Evolutionary conservation across 352 stramenopile species (phyloP).

Genomic region (Pythium grandisporangium): DNA sequence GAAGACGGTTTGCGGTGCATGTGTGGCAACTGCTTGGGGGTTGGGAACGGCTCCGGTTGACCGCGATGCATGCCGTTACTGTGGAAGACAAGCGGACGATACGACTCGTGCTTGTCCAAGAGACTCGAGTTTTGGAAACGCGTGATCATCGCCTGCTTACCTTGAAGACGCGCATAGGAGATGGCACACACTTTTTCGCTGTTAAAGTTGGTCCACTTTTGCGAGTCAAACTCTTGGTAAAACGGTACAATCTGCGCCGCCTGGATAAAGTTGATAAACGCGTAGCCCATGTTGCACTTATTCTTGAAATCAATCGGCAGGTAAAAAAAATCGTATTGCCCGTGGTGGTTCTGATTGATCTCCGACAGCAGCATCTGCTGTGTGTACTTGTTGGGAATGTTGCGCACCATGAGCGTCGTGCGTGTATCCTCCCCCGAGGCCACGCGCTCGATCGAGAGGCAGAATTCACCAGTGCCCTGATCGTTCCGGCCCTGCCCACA

Average conservation of each 20-base stretch:
- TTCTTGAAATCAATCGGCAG: conserved; percentile 99
- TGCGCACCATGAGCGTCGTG: conserved; percentile 99
- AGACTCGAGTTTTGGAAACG: conserved; percentile 98
- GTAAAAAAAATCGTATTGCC: conserved; percentile 99
- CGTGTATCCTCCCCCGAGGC: conserved; percentile 86
- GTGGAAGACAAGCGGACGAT: conserved; percentile 88
- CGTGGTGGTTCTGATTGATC: conserved; percentile 91
- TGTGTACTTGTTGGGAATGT: conserved; percentile 99
- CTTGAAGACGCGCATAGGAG: conserved; percentile 96
- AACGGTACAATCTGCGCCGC: conserved; percentile 62
- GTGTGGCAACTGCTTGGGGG: conserved; percentile 36
- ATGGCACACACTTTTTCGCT: conserved; percentile 99
- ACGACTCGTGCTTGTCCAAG: conserved; percentile 90
- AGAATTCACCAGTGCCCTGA: conserved; percentile 65
- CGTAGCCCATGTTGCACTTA: conserved; percentile 99
- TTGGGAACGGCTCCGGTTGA: conserved; percentile 56
- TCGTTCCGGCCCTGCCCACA: conserved; percentile 61
- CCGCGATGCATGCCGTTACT: conserved; percentile 64
- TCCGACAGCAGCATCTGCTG: conserved; percentile 98
- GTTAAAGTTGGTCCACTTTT: conserved; percentile 98
- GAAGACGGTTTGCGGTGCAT: too few species aligned
- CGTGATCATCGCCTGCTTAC: conserved; percentile 97
- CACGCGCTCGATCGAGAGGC: conserved; percentile 66
- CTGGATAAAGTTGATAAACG: conserved; percentile 99
- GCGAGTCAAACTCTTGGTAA: conserved; percentile 75